Conservation (phyloP, 108 stramenopile species). For the Skeletonema costatum region DNA sequence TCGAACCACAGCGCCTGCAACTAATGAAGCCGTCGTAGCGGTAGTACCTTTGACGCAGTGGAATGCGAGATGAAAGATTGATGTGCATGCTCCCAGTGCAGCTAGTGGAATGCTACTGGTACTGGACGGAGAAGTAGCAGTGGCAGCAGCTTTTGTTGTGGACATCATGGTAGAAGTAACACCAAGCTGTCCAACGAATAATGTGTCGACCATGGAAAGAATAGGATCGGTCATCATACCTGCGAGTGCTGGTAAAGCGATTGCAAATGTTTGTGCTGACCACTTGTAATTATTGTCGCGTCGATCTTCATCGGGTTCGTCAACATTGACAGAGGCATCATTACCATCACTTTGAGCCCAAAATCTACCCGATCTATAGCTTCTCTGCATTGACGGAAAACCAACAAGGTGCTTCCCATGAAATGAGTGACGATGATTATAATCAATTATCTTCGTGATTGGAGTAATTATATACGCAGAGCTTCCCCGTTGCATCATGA, state of each 20-base stretch:
- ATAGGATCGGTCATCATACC: constrained; percentile 70
- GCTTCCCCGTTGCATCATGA: not conserved
- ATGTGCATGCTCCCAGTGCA: constrained; percentile 70
- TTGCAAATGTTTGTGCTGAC: constrained; percentile 49
- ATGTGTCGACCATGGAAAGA: constrained; percentile 65
- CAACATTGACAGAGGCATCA: not conserved
- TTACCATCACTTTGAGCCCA: not conserved
- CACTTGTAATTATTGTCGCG: constrained; percentile 19
- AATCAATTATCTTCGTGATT: not conserved
- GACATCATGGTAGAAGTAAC: not conserved
- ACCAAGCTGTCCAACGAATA: constrained; percentile 58
- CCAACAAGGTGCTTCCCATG: not conserved
- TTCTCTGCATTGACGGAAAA: not conserved
- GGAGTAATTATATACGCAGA: not conserved
- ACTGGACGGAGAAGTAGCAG: not conserved
- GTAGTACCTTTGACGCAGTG: constrained; percentile 66
- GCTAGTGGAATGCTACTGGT: constrained; percentile 50
- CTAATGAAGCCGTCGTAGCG: constrained; percentile 54
- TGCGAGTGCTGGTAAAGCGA: constrained; percentile 67
- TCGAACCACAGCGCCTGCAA: constrained; percentile 32
- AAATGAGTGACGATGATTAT: not conserved
- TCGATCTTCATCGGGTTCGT: not conserved
- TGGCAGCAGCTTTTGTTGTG: not conserved
- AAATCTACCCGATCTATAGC: not conserved
- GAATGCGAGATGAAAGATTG: constrained; percentile 74